phyloP scores from a whole-genome alignment of 106 monocot species.

The Acorus calamus region DNA sequence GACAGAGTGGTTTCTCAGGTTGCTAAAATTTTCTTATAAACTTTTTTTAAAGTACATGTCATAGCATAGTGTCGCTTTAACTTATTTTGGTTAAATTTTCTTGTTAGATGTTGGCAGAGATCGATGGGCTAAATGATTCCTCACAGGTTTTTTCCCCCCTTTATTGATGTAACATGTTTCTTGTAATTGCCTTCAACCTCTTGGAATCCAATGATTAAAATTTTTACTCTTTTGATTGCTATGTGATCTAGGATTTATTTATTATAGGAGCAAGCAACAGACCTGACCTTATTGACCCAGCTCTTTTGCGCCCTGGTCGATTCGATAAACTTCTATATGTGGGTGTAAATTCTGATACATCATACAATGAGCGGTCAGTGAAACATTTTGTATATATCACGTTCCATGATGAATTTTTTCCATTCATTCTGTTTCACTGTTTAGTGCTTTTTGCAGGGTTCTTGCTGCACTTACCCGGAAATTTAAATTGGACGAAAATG shows the following conservation, averaged over 20 bases:
- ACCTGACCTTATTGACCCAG: constrained; percentile 91
- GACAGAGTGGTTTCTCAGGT: constrained; percentile 98
- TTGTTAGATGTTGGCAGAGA: constrained; percentile 88
- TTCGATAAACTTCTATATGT: constrained; percentile 97
- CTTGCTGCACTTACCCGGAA: constrained; percentile 80
- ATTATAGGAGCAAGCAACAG: constrained; percentile 96
- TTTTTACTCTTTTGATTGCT: no score
- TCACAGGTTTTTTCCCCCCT: constrained; percentile 40
- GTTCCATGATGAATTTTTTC: no score
- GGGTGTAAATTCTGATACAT: constrained; percentile 71
- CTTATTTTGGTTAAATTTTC: neutral
- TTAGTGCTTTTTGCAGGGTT: constrained; percentile 34
- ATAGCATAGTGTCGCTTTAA: neutral
- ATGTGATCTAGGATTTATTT: constrained; percentile 59
- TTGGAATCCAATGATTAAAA: no score
- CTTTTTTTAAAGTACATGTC: neutral
- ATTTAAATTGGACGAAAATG: constrained; percentile 70
- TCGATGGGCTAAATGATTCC: constrained; percentile 78
- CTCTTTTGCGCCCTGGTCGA: constrained; percentile 76
- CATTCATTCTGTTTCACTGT: neutral
- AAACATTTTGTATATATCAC: no score
- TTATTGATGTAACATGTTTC: neutral
- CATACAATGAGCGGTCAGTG: constrained; percentile 75
- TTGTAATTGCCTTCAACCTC: no score
- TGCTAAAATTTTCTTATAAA: neutral